These are phyloP conservation scores for Corylus heterophylla DNA, from an alignment of 306 rosid species.

Conservation along the genomic window DNA sequence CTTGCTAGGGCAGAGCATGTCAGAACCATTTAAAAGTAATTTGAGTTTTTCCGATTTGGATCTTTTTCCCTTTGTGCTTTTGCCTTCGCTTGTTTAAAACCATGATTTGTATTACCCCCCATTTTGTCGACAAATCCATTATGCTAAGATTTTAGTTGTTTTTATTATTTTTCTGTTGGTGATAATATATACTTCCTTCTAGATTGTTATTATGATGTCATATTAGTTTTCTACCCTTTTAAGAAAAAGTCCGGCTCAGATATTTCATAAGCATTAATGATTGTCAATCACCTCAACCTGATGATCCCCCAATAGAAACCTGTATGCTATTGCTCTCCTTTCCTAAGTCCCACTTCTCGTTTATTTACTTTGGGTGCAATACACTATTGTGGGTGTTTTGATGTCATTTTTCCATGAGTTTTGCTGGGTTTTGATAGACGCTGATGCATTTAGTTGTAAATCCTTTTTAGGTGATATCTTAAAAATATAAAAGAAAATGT, in stretches of 20 bases:
- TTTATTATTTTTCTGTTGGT: constrained; percentile 6
- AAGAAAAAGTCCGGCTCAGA: not conserved
- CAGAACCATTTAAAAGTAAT: constrained; percentile 26
- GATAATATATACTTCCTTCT: not conserved
- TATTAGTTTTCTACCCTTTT: not conserved
- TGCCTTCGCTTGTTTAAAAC: constrained; percentile 33
- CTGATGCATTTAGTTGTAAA: too few species aligned
- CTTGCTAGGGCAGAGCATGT: constrained; percentile 34
- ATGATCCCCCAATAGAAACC: not conserved
- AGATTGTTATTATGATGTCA: not conserved
- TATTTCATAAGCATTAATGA: not conserved
- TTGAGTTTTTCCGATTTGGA: constrained; percentile 32
- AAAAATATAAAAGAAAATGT: too few species aligned
- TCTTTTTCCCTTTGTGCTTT: constrained; percentile 4
- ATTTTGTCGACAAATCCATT: constrained; percentile 36
- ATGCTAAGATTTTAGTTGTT: constrained; percentile 38
- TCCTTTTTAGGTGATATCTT: too few species aligned
- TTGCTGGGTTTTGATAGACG: too few species aligned
- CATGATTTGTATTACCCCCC: constrained; percentile 14
- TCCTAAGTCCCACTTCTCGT: too few species aligned
- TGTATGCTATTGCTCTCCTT: too few species aligned
- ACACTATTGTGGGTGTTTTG: too few species aligned
- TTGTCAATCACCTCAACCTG: not conserved
- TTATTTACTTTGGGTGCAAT: too few species aligned
- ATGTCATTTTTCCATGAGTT: too few species aligned